phyloP scores from a whole-genome alignment of 768 basidiomycete genomes.

The Collybia sordida region DNA sequence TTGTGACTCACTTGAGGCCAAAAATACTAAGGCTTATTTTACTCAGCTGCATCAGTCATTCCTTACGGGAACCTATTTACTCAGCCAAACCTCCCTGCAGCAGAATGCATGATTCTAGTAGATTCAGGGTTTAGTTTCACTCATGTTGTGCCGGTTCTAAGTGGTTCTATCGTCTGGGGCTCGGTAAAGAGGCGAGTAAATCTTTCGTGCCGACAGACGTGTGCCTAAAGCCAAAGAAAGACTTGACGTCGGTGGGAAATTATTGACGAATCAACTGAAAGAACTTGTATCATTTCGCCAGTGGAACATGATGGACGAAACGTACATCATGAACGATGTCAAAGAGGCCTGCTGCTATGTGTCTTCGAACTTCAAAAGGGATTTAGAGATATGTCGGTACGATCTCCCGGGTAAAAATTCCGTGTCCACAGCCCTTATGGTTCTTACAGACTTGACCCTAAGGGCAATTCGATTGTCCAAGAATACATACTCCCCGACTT shows the following conservation, averaged over 20 bases:
- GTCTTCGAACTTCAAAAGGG: constrained; percentile 64
- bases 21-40: constrained; percentile 14
- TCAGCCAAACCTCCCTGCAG: constrained; percentile 41
- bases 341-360: constrained; percentile 92
- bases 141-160: constrained; percentile 83
- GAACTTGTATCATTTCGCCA: constrained; percentile 93
- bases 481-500: constrained; percentile 93
- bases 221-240: constrained; percentile 39
- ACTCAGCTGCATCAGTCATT: constrained; percentile 75
- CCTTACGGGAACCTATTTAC: constrained; percentile 74
- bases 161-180: constrained; percentile 71
- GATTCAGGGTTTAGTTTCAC: constrained; percentile 96
- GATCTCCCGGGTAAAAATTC: constrained; percentile 22
- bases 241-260: constrained; percentile 93
- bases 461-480: constrained; percentile 68
- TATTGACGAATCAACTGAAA: constrained; percentile 93
- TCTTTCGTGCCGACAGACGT: constrained; percentile 9
- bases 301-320: constrained; percentile 99
- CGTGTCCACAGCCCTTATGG: constrained; percentile 5
- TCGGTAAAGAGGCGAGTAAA: constrained; percentile 74
- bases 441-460: constrained; percentile 46
- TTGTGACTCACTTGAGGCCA: constrained; percentile 1
- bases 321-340: constrained; percentile 88
- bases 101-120: constrained; percentile 81
- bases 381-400: constrained; percentile 80